A percentile compares a stretch with the other conserved stretches of the same genome.
phyloP scores from a whole-genome alignment of 2,329 filamentous ascomycete species.

The Pseudocercospora fijiensis region DNA sequence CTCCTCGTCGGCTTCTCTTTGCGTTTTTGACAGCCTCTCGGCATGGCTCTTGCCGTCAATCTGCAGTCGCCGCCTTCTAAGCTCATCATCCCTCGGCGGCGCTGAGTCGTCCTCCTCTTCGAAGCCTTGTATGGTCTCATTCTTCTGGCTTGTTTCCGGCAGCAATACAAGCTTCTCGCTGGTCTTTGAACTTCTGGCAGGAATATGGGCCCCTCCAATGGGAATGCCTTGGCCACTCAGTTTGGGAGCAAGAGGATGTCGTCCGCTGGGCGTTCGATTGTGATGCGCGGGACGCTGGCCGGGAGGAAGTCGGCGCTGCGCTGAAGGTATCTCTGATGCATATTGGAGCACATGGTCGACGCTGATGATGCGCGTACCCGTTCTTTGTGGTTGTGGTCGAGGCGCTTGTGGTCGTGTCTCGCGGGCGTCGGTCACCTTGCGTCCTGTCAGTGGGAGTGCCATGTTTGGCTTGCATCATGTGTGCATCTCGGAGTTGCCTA shows the following conservation, averaged over 20 bases:
- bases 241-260: slow-evolving; percentile 55
- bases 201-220: slow-evolving; percentile 55
- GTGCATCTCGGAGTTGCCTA: slow-evolving; percentile 11
- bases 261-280: slow-evolving; percentile 50
- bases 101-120: slow-evolving; percentile 56
- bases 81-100: slow-evolving; percentile 67
- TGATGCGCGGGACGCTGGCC: slow-evolving; percentile 48
- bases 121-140: slow-evolving; percentile 48
- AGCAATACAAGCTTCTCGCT: slow-evolving; percentile 96
- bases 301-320: slow-evolving; percentile 76
- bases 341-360: slow-evolving; percentile 96
- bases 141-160: slow-evolving; percentile 69
- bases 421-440: slow-evolving; percentile 29
- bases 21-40: slow-evolving; percentile 83
- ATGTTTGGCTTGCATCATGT: slow-evolving; percentile 5
- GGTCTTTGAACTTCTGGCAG: slow-evolving; percentile 85
- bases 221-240: slow-evolving; percentile 54
- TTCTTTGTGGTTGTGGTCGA: slow-evolving; percentile 27
- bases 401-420: slow-evolving; percentile 19
- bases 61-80: slow-evolving; percentile 62
- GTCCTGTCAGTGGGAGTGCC: slow-evolving; percentile 19
- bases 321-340: slow-evolving; percentile 90
- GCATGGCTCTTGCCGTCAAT: slow-evolving; percentile 79
- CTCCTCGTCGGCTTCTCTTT: slow-evolving; percentile 71
- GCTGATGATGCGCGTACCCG: slow-evolving; percentile 68